Evolutionary conservation across 2,329 filamentous ascomycete genomes (phyloP), one percentile per base, ranked within the genome.

Genomic region (Penicillium occitanis): DNA sequence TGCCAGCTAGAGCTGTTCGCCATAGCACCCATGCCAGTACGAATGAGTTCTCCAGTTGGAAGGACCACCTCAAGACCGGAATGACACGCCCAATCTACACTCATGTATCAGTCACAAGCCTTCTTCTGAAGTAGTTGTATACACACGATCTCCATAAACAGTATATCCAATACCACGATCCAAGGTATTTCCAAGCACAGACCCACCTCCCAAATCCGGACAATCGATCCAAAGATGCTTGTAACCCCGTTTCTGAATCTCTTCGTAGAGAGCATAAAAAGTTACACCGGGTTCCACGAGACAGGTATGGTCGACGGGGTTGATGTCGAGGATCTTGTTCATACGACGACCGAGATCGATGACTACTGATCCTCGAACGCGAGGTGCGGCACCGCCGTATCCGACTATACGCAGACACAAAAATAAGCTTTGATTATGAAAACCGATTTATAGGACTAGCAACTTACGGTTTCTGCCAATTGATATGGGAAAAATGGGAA

Each of bases 231-330:
- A 83, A 42, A 83, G 51, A 57, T 57, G 51, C 33, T 66, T 71
- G 25, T 80, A 73, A 11, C 78, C 76, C 73, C 70, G 69, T 19
- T 70, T 68, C 40, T 77, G 71, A n/a, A 80, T 74, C 55, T 77
- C 75, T 13, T 78, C 75, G 68, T 79, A 74, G 11, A 82, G 72
- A 17, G 73, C 73, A 37, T 76, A 77, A 67, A 78, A 82, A 1
- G 77, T 78, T 1, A 81, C 80, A 0, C 80, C 80, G 0, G 80
- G 80, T 66, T 82, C 80, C n/a, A 82, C 76, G 0, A 81, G 72
- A 61, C 79, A 80, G 28, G 76, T 73, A 66, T 77, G 79, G 5
- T 73, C 72, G 28, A 77, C 73, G 0, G 75, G 74, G 46, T 80
- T 78, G 58, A 77, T 70, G 6, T 71, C 68, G 7, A 82, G 68